Percentiles rank a stretch among this genome's conserved stretches.
These are phyloP conservation scores for Chlorencoelia australis DNA, from an alignment of 2,329 filamentous ascomycete species.

Conservation along the genomic window DNA sequence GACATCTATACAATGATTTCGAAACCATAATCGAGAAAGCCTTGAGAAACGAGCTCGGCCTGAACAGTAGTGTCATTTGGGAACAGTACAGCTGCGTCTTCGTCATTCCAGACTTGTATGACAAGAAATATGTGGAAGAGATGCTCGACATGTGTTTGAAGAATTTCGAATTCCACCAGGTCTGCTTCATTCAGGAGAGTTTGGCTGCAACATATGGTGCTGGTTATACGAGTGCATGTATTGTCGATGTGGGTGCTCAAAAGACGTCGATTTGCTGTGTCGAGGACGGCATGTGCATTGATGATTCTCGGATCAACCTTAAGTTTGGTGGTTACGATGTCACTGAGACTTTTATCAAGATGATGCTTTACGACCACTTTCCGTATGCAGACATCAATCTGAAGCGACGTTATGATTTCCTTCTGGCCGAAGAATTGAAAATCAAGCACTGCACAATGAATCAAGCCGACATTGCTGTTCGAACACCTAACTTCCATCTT, in stretches of 20 bases:
- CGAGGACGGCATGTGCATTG: constrained; percentile 88
- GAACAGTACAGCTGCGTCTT: constrained; percentile 92
- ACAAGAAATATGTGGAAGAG: constrained; percentile 82
- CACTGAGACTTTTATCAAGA: constrained; percentile 89
- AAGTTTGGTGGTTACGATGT: constrained; percentile 91
- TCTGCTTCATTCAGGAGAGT: constrained; percentile 94
- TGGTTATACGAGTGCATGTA: constrained; percentile 86
- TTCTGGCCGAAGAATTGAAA: constrained; percentile 92
- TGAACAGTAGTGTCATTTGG: constrained; percentile 72
- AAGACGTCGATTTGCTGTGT: constrained; percentile 97
- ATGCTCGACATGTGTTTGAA: constrained; percentile 76
- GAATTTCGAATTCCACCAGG: constrained; percentile 79
- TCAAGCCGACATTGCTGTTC: constrained; percentile 80
- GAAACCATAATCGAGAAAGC: constrained; percentile 79
- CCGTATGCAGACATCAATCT: constrained; percentile 94
- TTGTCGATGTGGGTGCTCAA: constrained; percentile 92
- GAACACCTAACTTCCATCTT: constrained; percentile 82
- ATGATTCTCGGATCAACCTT: constrained; percentile 89
- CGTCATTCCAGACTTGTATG: constrained; percentile 92
- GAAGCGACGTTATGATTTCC: constrained; percentile 77
- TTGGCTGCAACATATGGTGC: constrained; percentile 91
- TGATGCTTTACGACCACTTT: constrained; percentile 95
- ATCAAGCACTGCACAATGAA: constrained; percentile 86
- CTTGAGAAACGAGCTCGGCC: constrained; percentile 71
- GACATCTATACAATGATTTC: constrained; percentile 77